Percentiles rank a stretch among this genome's conserved stretches.
phyloP scores from a whole-genome alignment of 2,329 filamentous ascomycete species.

The Cordyceps militaris region DNA sequence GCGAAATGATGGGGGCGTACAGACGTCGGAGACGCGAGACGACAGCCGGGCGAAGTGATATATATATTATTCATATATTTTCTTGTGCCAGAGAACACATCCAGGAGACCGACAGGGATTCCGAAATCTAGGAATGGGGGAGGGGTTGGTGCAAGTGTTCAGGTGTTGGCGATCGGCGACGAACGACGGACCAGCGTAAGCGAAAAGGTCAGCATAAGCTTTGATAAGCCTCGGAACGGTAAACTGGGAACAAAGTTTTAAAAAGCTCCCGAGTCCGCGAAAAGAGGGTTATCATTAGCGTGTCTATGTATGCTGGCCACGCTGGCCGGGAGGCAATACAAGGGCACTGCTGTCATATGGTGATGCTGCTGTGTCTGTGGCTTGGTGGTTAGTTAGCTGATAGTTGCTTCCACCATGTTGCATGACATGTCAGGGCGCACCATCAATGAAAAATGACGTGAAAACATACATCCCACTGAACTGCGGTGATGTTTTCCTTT shows the following conservation, averaged over 20 bases:
- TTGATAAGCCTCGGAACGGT: conserved; percentile 6
- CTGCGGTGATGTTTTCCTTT: too few species aligned
- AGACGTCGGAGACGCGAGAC: conserved; percentile 3
- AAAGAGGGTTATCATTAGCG: not conserved
- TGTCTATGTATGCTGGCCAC: not conserved
- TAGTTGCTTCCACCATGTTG: conserved; percentile 7
- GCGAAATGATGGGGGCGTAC: conserved; percentile 10
- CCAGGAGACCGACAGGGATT: not conserved
- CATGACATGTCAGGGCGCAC: conserved; percentile 2
- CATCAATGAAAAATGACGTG: not conserved
- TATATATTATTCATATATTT: not conserved
- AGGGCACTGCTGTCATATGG: not conserved
- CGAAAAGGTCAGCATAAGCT: conserved; percentile 10
- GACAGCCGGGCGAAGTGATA: not conserved
- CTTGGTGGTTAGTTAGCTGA: not conserved
- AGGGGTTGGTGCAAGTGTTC: not conserved
- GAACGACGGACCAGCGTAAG: conserved; percentile 5
- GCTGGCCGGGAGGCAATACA: not conserved
- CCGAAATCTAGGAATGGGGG: not conserved
- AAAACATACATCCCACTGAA: not conserved
- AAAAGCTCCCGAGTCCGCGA: not conserved
- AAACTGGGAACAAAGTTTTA: not conserved
- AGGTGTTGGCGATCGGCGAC: conserved; percentile 2
- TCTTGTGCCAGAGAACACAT: not conserved
- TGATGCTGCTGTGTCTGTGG: not conserved